phyloP scores from a whole-genome alignment of 345 rosid genomes.

The Populus euphratica region DNA sequence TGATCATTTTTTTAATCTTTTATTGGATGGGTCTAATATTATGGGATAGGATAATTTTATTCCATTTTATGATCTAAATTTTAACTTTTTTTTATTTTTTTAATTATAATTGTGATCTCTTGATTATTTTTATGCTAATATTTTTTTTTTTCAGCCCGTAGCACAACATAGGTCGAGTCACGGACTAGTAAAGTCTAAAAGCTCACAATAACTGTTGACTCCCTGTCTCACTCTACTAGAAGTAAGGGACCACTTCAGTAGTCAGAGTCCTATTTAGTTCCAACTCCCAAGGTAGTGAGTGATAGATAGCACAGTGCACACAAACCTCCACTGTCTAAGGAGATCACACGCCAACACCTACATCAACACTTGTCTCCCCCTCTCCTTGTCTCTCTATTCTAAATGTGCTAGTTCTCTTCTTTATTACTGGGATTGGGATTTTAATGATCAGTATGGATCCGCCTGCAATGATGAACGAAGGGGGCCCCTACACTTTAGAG shows the following conservation, averaged over 20 bases:
- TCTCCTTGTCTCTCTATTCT: not conserved
- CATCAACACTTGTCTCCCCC: conserved; percentile 8
- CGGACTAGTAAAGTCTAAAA: not conserved
- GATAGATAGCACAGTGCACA: conserved; percentile 30
- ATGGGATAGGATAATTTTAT: too few relatives aligned
- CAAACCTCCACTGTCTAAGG: conserved; percentile 47
- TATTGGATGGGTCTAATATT: too few relatives aligned
- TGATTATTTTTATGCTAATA: too few relatives aligned
- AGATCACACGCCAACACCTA: conserved; percentile 29
- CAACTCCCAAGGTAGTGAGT: not conserved
- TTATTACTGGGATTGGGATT: not conserved
- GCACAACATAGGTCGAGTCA: too few relatives aligned
- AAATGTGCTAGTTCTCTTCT: not conserved
- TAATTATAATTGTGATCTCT: too few relatives aligned
- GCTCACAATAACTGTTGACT: conserved; percentile 14
- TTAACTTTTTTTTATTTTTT: too few relatives aligned
- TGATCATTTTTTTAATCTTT: too few relatives aligned
- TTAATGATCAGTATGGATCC: conserved; percentile 53
- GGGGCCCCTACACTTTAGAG: conserved; percentile 45
- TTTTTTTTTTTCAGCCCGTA: too few relatives aligned
- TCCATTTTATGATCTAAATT: too few relatives aligned
- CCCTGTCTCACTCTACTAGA: not conserved
- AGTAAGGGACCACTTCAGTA: conserved; percentile 36
- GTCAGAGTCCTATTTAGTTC: not conserved
- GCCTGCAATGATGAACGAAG: conserved; percentile 56